These are phyloP conservation scores for Stenogyne calaminthoides DNA, from an alignment of 305 asterid genomes.

Conservation along the genomic window DNA sequence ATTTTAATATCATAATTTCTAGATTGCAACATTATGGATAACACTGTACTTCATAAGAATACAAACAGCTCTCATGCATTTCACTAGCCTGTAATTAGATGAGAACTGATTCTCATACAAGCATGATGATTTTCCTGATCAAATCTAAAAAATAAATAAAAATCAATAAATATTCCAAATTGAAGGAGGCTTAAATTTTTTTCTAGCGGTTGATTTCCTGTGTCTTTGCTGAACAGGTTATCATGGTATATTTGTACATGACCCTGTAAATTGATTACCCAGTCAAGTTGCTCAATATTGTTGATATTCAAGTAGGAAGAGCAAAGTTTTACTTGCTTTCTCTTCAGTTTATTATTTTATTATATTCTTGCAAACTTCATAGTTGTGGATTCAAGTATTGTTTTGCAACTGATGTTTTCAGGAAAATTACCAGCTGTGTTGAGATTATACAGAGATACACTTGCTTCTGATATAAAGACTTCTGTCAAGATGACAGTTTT, in stretches of 20 bases:
- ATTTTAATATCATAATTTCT: background rate
- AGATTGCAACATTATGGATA: slow-evolving; percentile 3
- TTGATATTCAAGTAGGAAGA: slow-evolving; percentile 3
- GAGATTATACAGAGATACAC: slow-evolving; percentile 91
- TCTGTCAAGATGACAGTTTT: slow-evolving; percentile 83
- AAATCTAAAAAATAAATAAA: too few relatives aligned
- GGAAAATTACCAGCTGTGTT: slow-evolving; percentile 95
- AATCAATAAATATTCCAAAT: too few relatives aligned
- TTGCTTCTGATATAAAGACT: slow-evolving; percentile 86
- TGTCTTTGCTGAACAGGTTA: slow-evolving; percentile 7
- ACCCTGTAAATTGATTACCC: background rate
- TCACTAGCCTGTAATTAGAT: slow-evolving; percentile 21
- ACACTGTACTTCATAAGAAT: slow-evolving; percentile 6
- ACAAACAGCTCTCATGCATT: slow-evolving; percentile 16
- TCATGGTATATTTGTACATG: slow-evolving; percentile 8
- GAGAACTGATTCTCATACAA: background rate
- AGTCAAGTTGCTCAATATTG: background rate
- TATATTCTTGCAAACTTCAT: slow-evolving; percentile 11
- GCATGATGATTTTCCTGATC: background rate
- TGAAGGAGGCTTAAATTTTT: background rate
- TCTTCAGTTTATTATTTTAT: slow-evolving; percentile 11
- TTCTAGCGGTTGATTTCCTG: slow-evolving; percentile 8
- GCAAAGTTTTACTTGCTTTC: background rate
- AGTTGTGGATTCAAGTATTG: slow-evolving; percentile 19
- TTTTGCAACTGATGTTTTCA: slow-evolving; percentile 41